These are phyloP conservation scores for Mucor racemosus DNA, from an alignment of 371 early-diverging fungal species.

Conservation along the genomic window DNA sequence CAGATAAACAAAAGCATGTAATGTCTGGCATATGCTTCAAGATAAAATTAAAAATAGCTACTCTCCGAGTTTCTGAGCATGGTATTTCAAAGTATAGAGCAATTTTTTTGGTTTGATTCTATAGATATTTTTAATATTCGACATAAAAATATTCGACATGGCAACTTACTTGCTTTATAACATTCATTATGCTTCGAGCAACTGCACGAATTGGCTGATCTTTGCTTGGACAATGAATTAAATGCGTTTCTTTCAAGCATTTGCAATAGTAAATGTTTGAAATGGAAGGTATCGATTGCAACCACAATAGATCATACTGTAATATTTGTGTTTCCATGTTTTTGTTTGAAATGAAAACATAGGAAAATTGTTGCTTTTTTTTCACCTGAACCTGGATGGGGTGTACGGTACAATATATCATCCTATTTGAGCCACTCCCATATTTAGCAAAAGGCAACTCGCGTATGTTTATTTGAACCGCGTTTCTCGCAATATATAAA, in stretches of 20 bases:
- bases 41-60: neutral
- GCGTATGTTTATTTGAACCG: neutral
- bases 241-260: neutral
- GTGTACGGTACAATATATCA: too few relatives aligned
- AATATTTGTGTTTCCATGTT: neutral
- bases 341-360: neutral
- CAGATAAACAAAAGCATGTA: neutral
- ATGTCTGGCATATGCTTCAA: neutral
- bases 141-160: too few relatives aligned
- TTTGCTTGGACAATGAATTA: neutral
- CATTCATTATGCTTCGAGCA: neutral
- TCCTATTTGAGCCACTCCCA: too few relatives aligned
- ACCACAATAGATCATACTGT: neutral
- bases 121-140: too few relatives aligned
- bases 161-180: neutral
- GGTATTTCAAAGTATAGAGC: neutral
- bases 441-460: too few relatives aligned
- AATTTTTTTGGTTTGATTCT: neutral
- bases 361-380: too few relatives aligned
- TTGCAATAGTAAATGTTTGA: neutral
- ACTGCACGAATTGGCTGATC: slow-evolving; percentile 3
- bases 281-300: neutral
- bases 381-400: too few relatives aligned
- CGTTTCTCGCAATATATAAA: neutral
- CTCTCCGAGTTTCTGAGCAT: neutral